Evolutionary conservation across 768 basidiomycete genomes (phyloP).

Genomic region (Sistotremastrum niveocremeum): DNA sequence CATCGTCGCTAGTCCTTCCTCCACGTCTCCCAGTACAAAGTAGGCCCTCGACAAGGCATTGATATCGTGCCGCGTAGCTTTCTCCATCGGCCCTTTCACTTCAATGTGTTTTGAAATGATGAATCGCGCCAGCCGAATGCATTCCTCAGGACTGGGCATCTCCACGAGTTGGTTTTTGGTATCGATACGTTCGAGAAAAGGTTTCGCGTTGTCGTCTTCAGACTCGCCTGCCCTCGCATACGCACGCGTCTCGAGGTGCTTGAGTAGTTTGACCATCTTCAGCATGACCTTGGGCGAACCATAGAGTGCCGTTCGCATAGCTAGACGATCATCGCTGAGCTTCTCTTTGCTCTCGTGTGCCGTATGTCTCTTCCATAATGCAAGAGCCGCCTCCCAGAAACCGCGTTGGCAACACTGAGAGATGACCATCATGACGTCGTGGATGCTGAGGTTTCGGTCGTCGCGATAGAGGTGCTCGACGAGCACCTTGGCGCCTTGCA

Average conservation of each 20-base stretch:
- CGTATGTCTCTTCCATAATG: slow-evolving; percentile 45
- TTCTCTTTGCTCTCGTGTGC: slow-evolving; percentile 5
- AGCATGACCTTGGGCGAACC: neutral
- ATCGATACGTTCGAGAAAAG: neutral
- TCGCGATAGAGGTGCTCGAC: slow-evolving; percentile 33
- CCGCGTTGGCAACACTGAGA: slow-evolving; percentile 30
- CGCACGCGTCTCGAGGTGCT: slow-evolving; percentile 4
- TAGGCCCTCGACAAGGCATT: slow-evolving; percentile 51
- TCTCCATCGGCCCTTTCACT: slow-evolving; percentile 31
- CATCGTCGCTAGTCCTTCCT: slow-evolving; percentile 35
- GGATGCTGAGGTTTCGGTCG: slow-evolving; percentile 26
- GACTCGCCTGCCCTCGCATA: neutral
- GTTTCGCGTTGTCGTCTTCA: neutral
- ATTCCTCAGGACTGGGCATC: slow-evolving; percentile 1
- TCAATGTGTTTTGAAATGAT: slow-evolving; percentile 32
- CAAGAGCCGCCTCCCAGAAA: slow-evolving; percentile 32
- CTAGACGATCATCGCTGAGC: neutral
- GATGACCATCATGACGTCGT: slow-evolving; percentile 38
- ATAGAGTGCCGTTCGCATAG: neutral
- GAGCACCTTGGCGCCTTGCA: slow-evolving; percentile 35
- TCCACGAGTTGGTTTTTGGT: neutral
- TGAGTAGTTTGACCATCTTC: slow-evolving; percentile 6
- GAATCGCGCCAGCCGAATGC: slow-evolving; percentile 16
- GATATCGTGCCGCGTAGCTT: slow-evolving; percentile 35
- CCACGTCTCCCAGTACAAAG: slow-evolving; percentile 38